Percentiles rank a stretch among this genome's conserved stretches.
These are phyloP conservation scores for Orbilia quercus DNA, from an alignment of 2,329 filamentous ascomycete genomes.

Conservation along the genomic window DNA sequence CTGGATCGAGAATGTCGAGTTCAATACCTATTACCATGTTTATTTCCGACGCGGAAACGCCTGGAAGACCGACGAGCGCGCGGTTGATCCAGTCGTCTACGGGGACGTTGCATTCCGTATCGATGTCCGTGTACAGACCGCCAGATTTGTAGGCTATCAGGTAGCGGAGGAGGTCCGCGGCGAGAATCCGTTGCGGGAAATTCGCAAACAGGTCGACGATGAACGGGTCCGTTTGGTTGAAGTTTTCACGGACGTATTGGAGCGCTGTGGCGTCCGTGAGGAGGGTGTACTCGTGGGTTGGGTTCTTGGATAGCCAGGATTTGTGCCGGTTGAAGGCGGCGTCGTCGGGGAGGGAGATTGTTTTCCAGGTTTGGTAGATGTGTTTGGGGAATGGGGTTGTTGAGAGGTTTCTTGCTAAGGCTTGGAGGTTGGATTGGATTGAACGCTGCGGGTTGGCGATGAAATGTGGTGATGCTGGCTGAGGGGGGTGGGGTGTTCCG, in stretches of 20 bases:
- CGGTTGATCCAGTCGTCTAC: constrained; percentile 32
- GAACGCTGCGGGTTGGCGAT: background rate
- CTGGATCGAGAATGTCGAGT: constrained; percentile 33
- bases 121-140: constrained; percentile 45
- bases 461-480: constrained; percentile 2
- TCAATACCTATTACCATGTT: constrained; percentile 47
- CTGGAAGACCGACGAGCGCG: constrained; percentile 3
- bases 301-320: constrained; percentile 31
- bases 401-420: constrained; percentile 13
- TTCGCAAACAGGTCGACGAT: constrained; percentile 36
- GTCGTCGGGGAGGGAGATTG: constrained; percentile 30
- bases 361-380: constrained; percentile 55
- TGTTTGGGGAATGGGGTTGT: constrained; percentile 31
- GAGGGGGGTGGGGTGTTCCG: background rate
- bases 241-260: constrained; percentile 31
- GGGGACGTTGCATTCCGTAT: constrained; percentile 39
- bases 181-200: constrained; percentile 44
- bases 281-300: constrained; percentile 41
- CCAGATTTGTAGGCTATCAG: constrained; percentile 41
- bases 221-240: constrained; percentile 45
- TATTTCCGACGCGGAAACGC: constrained; percentile 7
- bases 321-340: constrained; percentile 25
- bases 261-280: constrained; percentile 36
- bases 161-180: constrained; percentile 43
- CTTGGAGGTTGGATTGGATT: constrained; percentile 10